Evolutionary conservation across 441 rosid species (phyloP), one percentile per base, ranked within the genome.

Genomic region (Adansonia rubrostipa): DNA sequence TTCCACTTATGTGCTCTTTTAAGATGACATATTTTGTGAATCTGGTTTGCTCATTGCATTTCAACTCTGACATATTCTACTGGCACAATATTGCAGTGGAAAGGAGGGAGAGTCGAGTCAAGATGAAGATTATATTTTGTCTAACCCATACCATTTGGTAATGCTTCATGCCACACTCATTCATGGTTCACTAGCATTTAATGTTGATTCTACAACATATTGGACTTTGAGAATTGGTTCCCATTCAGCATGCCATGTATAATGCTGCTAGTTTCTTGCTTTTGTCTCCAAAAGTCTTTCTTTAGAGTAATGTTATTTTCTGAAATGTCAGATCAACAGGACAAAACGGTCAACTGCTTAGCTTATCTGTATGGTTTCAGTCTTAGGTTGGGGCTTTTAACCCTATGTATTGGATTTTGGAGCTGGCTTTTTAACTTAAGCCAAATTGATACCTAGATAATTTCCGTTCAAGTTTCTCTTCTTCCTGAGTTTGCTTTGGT

Each of bases 131-230:
- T 91, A 92, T 84, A 93, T 96, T 73, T 86, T 91, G 80, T 90
- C 98, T 64, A 91, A 93, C 85, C 98, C 99, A 6, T 96, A 96
- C 86, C 98, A 94, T 87, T 82, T 96, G 96, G 99, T 96, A 96
- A 85, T 45, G 64, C 80, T 82, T 69, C 17, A 20, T 76, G 15
- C 74, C 44, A 15, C 22, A 9, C 69, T 80, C 62, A 17, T 78
- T 17, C 60, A 3, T 71, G 17, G 36, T 79, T 63, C 71, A 33
- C 65, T 80, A 71, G 51, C 15, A 33, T 42, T 54, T 24, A 24
- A 50, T 78, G 53, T 61, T 77, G 74, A 68, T 80, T 42, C 54
- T 75, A 51, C 24, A 45, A 11, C 62, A 17, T 44, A 69, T 53
- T 63, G 57, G 70, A 17, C 72, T 82, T 53, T 74, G 45, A 54